A percentile compares a stretch with the other conserved stretches of the same genome.
Conservation (phyloP, 2,329 filamentous ascomycete genomes). For the Biscogniauxia sp. region DNA sequence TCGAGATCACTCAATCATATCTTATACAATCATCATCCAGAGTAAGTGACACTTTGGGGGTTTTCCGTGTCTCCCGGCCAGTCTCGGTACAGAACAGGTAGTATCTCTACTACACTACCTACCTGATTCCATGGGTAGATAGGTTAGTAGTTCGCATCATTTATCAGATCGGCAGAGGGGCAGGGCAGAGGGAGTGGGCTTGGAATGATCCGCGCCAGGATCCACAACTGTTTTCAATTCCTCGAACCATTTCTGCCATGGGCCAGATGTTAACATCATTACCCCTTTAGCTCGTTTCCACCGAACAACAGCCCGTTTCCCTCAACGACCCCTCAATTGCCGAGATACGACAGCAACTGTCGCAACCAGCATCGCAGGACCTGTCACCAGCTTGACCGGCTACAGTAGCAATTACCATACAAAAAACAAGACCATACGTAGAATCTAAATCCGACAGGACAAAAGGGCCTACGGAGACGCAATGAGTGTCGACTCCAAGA, state of each 20-base stretch:
- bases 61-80: too few relatives aligned
- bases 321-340: background rate
- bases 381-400: too few relatives aligned
- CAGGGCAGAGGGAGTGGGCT: background rate
- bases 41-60: background rate
- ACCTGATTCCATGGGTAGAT: too few relatives aligned
- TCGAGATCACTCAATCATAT: background rate
- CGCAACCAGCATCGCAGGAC: background rate
- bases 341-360: background rate
- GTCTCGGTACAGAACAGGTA: too few relatives aligned
- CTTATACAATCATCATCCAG: background rate
- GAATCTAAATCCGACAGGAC: too few relatives aligned
- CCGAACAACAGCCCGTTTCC: background rate
- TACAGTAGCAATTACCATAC: too few relatives aligned
- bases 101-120: too few relatives aligned
- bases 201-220: background rate
- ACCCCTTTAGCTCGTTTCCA: background rate
- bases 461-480: conserved; percentile 2
- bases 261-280: background rate
- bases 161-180: background rate
- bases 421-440: background rate
- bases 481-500: conserved; percentile 33
- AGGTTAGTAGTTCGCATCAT: background rate
- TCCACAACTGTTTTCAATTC: background rate
- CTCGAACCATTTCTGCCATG: background rate